Base-by-base conservation (phyloP, 371 early-diverging fungal species). In the Batkoa obscura region DNA sequence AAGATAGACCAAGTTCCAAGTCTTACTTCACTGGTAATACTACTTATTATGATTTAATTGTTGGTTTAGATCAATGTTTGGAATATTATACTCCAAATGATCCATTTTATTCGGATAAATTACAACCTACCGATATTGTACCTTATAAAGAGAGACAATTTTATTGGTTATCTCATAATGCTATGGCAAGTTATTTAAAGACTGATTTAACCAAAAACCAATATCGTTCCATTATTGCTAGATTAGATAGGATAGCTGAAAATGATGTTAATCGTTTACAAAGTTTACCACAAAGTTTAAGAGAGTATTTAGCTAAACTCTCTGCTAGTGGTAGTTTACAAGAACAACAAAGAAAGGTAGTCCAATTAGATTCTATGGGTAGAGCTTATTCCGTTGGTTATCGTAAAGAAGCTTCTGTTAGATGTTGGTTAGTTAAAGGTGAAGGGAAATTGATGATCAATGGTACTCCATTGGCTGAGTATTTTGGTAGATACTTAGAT, bases 1-100 rank as follows among this genome's bases (percentile, higher is more conserved):
- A 23, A 23, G 41, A 50, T 12, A 8, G 33, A 49, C 88, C 88
- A 2, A 69, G 67, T 36, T 79, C 84, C 5, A 65, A 80, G 2
- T 80, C 88, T 5, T 94, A 91, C 67, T 94, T 94, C 63, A 90
- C 90, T 33, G 86, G 86, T 1, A 86, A 88, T 64, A 81, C 83
- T 57, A 71, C 73, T 54, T 90, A 83, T 72, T 81, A 81, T 60
- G 79, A 82, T 52, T 69, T 83, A 33, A 60, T 89, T 10, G 80
- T 81, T 46, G 74, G 77, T 4, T 61, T 90, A 41, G 83, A 86
- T 62, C 70, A 71, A 12, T 67, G 84, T 15, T 67, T 79, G 46
- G 68, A 76, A 45, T 69, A 68, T 38, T 70, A 69, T 55, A 62
- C 68, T 41, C 58, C 55, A 59, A 10, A 63, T 57, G 64, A 64